A percentile compares a stretch with the other conserved stretches of the same genome.
Conservation (phyloP, 805 yeast species). For the Saccharomyces kudriavzevii region DNA sequence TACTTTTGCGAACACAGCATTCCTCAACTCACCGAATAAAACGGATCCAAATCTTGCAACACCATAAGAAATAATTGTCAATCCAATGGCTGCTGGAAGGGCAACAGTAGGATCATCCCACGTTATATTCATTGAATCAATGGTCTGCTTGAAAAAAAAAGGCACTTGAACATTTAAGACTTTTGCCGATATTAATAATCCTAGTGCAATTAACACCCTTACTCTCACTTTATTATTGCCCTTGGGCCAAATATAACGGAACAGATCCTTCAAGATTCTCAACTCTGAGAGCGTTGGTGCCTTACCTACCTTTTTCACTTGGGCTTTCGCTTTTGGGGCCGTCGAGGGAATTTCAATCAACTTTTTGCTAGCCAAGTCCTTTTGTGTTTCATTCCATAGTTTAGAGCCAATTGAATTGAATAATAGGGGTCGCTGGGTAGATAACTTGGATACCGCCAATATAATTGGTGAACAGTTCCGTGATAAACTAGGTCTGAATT, state of each 20-base stretch:
- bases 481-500: background rate
- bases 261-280: slow-evolving; percentile 52
- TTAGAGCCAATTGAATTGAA: background rate
- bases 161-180: slow-evolving; percentile 92
- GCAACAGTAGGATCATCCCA: slow-evolving; percentile 65
- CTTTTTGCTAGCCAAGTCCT: background rate
- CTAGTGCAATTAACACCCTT: slow-evolving; percentile 69
- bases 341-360: background rate
- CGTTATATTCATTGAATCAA: slow-evolving; percentile 89
- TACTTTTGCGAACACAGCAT: slow-evolving; percentile 91
- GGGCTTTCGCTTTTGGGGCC: background rate
- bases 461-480: background rate
- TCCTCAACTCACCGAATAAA: slow-evolving; percentile 85
- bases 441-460: background rate
- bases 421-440: background rate
- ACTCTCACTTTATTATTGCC: slow-evolving; percentile 55
- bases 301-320: background rate
- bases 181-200: slow-evolving; percentile 71
- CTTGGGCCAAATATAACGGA: slow-evolving; percentile 77
- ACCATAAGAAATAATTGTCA: slow-evolving; percentile 77
- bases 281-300: slow-evolving; percentile 33
- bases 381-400: background rate
- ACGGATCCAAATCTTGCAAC: slow-evolving; percentile 92
- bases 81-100: slow-evolving; percentile 45
- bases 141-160: slow-evolving; percentile 78